Base-by-base conservation (phyloP, 148 eudicot genomes). In the Camellia granthamiana region DNA sequence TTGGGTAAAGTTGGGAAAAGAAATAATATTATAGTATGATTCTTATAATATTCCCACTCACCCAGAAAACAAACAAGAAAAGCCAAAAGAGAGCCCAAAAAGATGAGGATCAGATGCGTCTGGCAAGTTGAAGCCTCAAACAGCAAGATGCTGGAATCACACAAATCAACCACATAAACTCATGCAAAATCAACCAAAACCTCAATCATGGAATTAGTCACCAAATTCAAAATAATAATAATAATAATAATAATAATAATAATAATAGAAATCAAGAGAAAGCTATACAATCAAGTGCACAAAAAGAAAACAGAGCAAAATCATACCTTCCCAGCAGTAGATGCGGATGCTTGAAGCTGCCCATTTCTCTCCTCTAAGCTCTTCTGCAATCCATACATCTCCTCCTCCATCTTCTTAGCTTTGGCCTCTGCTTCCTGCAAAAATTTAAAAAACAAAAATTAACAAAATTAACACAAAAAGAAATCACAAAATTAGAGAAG, bases 381-480 rank as follows among this genome's bases (percentile, higher is more conserved):
- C 85, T 69, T 92, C 79, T 94, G 90, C 83, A 96, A 87, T 82
- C 83, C 86, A 69, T 62, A 74, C 0, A 94, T 85, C 83, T 94
- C 98, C 55, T 89, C 89, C 55, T 94, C 92, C 95, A 91, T 89
- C 47, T 74, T 89, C 87, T 86, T 89, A 0, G 93, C 97, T 80
- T 86, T 96, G 9, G 81, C 84, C 81, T 96, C 99, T 62, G 93
- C 99, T 89, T 93, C 94, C 99, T 96, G 83, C 51, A 12, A 77
- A 81, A 49, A 2, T 75, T 72, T 10, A 52, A 49, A 23, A 56
- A 55, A 30, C 38, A 30, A 30, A 30, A 30, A 30, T 30, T 30
- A 30, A 30, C 38, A 30, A 30, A 30, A 30, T 30, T 30, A 30
- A 30, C 38, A 30, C 38, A 30, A 30, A 30, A 30, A 30, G 38